Percentiles rank a stretch among this genome's conserved stretches.
Evolutionary conservation across 176 grass and related monocot species (phyloP).

Genomic region (Musa acuminata): DNA sequence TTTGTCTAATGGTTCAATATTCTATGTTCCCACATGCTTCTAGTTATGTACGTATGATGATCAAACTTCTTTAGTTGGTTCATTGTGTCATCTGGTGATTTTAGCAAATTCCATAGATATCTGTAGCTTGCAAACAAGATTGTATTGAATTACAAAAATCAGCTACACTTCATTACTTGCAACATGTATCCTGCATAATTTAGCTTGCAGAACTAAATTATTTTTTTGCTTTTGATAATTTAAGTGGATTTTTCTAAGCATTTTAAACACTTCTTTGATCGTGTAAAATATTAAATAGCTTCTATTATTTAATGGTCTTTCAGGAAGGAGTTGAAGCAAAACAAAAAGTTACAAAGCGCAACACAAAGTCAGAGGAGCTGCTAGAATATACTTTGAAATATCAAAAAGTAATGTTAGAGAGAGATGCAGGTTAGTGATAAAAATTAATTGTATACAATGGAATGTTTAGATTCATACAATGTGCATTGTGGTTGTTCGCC

Average conservation of each 20-base stretch:
- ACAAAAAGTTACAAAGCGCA: constrained; percentile 55
- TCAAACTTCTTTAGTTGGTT: no score
- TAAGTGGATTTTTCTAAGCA: no score
- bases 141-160: no score
- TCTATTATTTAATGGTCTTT: constrained; percentile 24
- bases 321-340: constrained; percentile 57
- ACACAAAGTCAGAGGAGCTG: constrained; percentile 68
- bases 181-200: background rate
- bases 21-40: no score
- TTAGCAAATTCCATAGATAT: no score
- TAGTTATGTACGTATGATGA: no score
- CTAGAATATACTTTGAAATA: constrained; percentile 77
- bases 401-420: constrained; percentile 72
- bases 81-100: no score
- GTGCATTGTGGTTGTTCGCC: constrained; percentile 7
- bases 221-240: background rate
- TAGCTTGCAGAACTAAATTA: background rate
- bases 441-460: no score
- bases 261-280: no score
- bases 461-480: background rate
- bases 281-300: background rate
- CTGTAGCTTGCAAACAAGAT: no score
- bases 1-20: no score
- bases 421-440: constrained; percentile 69
- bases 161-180: no score